Conservation (phyloP, 176 grass and related monocot species). For the Miscanthus lutarioriparius region DNA sequence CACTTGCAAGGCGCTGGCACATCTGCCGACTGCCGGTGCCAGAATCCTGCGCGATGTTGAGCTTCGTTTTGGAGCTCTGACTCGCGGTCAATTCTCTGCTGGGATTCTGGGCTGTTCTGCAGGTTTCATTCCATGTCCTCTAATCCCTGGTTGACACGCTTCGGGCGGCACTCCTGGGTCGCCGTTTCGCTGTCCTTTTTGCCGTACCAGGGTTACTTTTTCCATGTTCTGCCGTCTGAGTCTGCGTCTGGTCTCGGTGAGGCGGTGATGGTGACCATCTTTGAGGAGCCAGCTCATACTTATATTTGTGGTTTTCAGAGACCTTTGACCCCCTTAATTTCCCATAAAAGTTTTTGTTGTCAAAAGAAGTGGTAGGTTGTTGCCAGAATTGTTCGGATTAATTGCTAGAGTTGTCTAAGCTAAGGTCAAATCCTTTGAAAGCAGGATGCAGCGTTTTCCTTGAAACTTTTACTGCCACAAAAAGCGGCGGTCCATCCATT, state of each 20-base stretch:
- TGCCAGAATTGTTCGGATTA: background rate
- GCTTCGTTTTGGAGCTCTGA: background rate
- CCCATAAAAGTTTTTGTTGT: background rate
- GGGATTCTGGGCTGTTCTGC: background rate
- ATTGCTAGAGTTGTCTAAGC: background rate
- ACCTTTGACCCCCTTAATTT: background rate
- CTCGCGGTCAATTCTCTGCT: too few relatives aligned
- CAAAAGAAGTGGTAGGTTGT: conserved; percentile 1
- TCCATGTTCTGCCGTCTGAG: background rate
- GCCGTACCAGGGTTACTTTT: conserved; percentile 13
- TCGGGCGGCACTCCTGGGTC: background rate
- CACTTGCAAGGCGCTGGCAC: background rate
- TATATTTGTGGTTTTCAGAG: background rate
- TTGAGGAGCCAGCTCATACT: too few relatives aligned
- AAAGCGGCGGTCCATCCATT: background rate
- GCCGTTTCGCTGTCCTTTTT: background rate
- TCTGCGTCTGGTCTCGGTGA: too few relatives aligned
- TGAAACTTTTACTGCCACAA: background rate
- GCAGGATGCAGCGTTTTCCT: background rate
- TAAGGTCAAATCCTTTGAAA: background rate
- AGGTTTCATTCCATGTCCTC: background rate
- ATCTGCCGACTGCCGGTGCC: conserved; percentile 45
- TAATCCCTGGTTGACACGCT: background rate
- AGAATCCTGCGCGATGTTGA: background rate
- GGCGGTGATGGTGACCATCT: background rate